Percentiles rank a stretch among this genome's conserved stretches.
Conservation (phyloP, 116 monocot genomes). For the Papilionanthe hybrid region DNA sequence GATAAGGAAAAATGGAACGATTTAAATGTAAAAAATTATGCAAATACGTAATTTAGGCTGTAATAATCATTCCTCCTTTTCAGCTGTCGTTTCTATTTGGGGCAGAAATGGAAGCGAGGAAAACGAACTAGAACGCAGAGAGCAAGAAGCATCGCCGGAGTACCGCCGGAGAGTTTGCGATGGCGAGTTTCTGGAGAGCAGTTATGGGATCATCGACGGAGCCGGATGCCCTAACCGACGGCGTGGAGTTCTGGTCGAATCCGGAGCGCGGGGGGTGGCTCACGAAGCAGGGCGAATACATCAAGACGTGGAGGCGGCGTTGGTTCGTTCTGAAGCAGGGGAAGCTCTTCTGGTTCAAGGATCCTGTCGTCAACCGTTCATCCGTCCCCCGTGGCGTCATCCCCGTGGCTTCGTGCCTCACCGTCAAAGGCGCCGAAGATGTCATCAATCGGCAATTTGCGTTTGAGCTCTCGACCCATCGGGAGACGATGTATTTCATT, state of each 20-base stretch:
- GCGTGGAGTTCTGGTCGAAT: slow-evolving; percentile 81
- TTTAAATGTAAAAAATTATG: no score
- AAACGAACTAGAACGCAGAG: background rate
- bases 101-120: background rate
- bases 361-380: slow-evolving; percentile 50
- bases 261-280: slow-evolving; percentile 84
- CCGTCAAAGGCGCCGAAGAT: slow-evolving; percentile 98
- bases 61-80: no score
- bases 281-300: slow-evolving; percentile 97
- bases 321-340: slow-evolving; percentile 99
- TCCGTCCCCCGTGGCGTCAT: slow-evolving; percentile 79
- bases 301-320: slow-evolving; percentile 95
- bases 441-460: slow-evolving; percentile 79
- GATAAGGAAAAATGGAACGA: no score
- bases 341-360: slow-evolving; percentile 99
- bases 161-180: background rate
- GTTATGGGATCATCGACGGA: slow-evolving; percentile 22
- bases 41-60: no score
- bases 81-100: no score
- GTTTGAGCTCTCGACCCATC: slow-evolving; percentile 76
- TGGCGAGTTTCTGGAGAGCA: slow-evolving; percentile 38
- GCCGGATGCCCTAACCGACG: slow-evolving; percentile 19
- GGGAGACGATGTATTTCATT: slow-evolving; percentile 98
- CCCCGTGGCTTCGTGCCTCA: slow-evolving; percentile 83
- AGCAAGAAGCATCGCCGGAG: background rate